Percentiles rank a stretch among this genome's conserved stretches.
These are phyloP conservation scores for Saccharum spontaneum DNA, from an alignment of 176 grass and related monocot species.

Conservation along the genomic window DNA sequence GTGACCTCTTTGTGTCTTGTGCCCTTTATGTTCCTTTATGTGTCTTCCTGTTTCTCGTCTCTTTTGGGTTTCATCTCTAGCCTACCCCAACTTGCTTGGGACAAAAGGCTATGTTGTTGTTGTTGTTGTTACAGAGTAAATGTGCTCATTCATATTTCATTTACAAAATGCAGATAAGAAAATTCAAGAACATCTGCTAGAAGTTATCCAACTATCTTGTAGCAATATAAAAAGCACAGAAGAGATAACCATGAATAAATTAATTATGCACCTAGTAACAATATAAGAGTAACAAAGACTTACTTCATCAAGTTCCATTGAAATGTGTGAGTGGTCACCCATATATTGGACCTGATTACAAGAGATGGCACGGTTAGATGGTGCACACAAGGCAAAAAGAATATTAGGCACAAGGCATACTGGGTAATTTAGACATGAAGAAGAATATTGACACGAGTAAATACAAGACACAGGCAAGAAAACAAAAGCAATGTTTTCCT, in stretches of 20 bases:
- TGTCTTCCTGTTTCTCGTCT: too few species aligned
- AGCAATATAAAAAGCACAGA: slow-evolving; percentile 36
- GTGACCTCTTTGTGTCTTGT: too few species aligned
- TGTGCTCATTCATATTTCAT: background rate
- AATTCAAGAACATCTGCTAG: background rate
- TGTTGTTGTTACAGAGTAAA: background rate
- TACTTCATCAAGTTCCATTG: slow-evolving; percentile 95
- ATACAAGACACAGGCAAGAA: background rate
- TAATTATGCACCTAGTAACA: slow-evolving; percentile 10
- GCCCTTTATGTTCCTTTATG: too few species aligned
- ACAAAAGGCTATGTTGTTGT: too few species aligned
- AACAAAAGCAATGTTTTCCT: background rate
- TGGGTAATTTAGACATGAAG: background rate
- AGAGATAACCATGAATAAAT: slow-evolving; percentile 40
- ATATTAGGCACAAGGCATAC: background rate
- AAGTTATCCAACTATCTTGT: slow-evolving; percentile 17
- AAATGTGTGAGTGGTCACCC: slow-evolving; percentile 91
- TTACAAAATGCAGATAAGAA: background rate
- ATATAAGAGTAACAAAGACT: slow-evolving; percentile 34
- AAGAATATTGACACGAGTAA: background rate
- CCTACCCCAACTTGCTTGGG: too few species aligned
- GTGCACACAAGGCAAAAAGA: slow-evolving; percentile 19
- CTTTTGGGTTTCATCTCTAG: too few species aligned
- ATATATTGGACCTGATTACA: slow-evolving; percentile 86
- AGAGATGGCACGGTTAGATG: slow-evolving; percentile 30